Evolutionary conservation across 345 rosid species (phyloP).

Genomic region (Brassica nigra): DNA sequence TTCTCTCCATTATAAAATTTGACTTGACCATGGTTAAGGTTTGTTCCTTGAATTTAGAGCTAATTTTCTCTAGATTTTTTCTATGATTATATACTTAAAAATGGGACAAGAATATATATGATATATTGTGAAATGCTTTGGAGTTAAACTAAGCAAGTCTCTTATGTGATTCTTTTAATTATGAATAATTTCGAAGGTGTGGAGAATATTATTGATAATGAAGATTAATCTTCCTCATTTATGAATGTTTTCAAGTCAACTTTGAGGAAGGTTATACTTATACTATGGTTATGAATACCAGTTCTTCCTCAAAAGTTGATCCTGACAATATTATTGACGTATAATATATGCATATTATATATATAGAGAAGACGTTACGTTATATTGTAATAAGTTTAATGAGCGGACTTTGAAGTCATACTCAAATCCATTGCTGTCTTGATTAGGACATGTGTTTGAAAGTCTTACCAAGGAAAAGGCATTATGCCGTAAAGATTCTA

Average conservation of each 20-base stretch:
- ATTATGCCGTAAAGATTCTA: constrained; percentile 27
- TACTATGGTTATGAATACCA: neutral
- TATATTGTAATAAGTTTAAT: neutral
- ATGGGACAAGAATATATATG: neutral
- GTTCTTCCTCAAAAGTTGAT: neutral
- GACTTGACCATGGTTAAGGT: too few species aligned
- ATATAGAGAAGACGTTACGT: neutral
- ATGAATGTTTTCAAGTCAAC: neutral
- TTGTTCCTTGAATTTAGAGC: too few species aligned
- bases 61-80: neutral
- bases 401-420: neutral
- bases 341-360: neutral
- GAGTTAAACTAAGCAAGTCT: neutral
- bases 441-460: constrained; percentile 28
- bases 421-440: constrained; percentile 20
- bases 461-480: constrained; percentile 6
- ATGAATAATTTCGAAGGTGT: neutral
- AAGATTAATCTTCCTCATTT: neutral
- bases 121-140: neutral
- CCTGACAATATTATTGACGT: neutral
- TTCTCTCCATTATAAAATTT: too few species aligned
- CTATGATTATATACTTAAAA: neutral
- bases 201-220: neutral
- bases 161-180: neutral
- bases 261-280: neutral